Evolutionary conservation across 257 asterid genomes (phyloP).

Genomic region (Anisodus tanguticus): DNA sequence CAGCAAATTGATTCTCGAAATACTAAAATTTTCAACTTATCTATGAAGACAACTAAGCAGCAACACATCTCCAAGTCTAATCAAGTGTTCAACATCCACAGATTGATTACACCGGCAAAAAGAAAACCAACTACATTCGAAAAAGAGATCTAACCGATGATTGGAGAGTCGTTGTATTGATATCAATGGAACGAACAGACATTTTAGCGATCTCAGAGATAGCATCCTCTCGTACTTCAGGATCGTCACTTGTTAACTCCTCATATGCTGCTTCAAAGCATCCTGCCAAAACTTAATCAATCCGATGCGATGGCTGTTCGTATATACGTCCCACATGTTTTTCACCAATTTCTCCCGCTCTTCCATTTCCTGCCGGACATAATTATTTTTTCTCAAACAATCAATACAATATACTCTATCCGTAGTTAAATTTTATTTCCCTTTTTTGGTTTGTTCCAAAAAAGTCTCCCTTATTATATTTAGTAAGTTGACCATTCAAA

Average conservation of each 20-base stretch:
- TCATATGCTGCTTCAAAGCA: constrained; percentile 85
- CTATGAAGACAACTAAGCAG: neutral
- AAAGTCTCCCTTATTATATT: too few relatives aligned
- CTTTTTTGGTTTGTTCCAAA: too few relatives aligned
- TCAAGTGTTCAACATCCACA: neutral
- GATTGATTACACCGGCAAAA: neutral
- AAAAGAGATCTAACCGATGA: constrained; percentile 57
- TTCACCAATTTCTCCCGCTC: constrained; percentile 87
- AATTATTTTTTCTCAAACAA: neutral
- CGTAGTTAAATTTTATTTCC: too few relatives aligned
- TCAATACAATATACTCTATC: neutral
- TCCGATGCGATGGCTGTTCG: constrained; percentile 61
- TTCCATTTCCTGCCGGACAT: constrained; percentile 68
- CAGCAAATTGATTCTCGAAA: neutral
- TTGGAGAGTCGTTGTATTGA: constrained; percentile 57
- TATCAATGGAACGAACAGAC: constrained; percentile 59
- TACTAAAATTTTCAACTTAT: neutral
- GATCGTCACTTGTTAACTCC: constrained; percentile 69
- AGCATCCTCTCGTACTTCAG: constrained; percentile 64
- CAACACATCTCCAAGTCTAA: neutral
- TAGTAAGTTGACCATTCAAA: too few relatives aligned
- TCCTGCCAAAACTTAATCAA: constrained; percentile 80
- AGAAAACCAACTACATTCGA: neutral
- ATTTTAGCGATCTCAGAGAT: constrained; percentile 81
- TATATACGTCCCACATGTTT: constrained; percentile 88